A percentile compares a stretch with the other conserved stretches of the same genome.
These are phyloP conservation scores for Capsicum chinense DNA, from an alignment of 257 asterid genomes.

Conservation along the genomic window DNA sequence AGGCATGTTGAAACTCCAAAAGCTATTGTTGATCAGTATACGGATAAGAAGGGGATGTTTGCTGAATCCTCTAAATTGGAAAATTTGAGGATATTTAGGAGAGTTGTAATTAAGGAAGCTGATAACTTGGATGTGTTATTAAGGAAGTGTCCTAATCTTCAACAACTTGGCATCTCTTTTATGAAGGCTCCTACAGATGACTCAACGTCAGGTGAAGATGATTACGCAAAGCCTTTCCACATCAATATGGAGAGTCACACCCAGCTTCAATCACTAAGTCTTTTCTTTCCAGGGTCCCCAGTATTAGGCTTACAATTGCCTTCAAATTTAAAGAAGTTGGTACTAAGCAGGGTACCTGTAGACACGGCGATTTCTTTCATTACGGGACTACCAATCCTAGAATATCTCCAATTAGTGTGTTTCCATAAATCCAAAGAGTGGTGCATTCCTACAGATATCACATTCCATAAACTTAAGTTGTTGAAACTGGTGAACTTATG, in stretches of 20 bases:
- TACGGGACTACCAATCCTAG: background rate
- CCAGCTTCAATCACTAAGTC: too few species aligned
- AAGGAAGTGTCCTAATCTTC: background rate
- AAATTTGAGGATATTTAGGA: background rate
- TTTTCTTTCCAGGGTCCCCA: too few species aligned
- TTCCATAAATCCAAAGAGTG: background rate
- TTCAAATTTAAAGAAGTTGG: too few species aligned
- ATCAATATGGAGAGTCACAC: too few species aligned
- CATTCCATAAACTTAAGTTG: background rate
- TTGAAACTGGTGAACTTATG: background rate
- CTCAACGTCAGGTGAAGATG: too few species aligned
- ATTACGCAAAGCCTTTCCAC: too few species aligned
- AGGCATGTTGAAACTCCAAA: too few species aligned
- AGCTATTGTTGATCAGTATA: too few species aligned
- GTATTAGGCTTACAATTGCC: too few species aligned
- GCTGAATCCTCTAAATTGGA: background rate
- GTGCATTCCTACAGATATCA: background rate
- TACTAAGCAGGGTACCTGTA: too few species aligned
- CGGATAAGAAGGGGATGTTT: background rate
- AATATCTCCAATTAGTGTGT: background rate
- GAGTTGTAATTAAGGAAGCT: background rate
- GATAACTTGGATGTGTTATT: background rate
- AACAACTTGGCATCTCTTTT: background rate
- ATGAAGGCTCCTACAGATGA: too few species aligned
- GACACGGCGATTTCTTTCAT: too few species aligned